Conservation (phyloP, 2,329 filamentous ascomycete genomes). For the Graphiopsis chlorocephala region DNA sequence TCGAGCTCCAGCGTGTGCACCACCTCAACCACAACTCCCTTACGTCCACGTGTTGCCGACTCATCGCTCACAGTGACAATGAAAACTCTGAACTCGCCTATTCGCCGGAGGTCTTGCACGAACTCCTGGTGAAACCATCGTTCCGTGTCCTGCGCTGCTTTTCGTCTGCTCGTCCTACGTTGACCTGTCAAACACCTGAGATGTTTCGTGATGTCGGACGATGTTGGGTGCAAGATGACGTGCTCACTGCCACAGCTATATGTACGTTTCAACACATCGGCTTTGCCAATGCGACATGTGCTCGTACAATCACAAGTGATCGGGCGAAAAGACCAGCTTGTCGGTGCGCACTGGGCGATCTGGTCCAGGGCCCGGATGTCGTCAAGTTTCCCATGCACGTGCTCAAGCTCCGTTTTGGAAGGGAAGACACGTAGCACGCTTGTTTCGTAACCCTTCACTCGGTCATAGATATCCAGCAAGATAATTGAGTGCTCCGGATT, state of each 20-base stretch:
- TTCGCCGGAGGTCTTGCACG: not conserved
- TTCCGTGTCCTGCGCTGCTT: not conserved
- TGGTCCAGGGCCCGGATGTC: not conserved
- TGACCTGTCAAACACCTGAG: not conserved
- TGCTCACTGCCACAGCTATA: conserved; percentile 3
- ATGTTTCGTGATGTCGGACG: not conserved
- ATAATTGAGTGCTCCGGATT: not conserved
- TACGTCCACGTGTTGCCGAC: not conserved
- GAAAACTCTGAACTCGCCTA: not conserved
- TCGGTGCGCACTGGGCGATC: not conserved
- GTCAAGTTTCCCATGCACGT: not conserved
- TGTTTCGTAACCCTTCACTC: not conserved
- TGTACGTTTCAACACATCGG: not conserved
- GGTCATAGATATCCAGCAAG: not conserved
- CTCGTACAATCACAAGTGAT: not conserved
- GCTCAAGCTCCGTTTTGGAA: not conserved
- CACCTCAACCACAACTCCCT: not conserved
- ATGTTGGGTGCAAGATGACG: not conserved
- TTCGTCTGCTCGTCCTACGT: not conserved
- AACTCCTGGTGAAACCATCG: not conserved
- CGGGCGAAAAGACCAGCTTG: not conserved
- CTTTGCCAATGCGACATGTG: not conserved
- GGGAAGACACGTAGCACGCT: not conserved
- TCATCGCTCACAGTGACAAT: not conserved
- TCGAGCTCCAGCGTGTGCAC: not conserved